Base-by-base conservation (phyloP, 805 yeast genomes). In the Schwanniomyces sp. region DNA sequence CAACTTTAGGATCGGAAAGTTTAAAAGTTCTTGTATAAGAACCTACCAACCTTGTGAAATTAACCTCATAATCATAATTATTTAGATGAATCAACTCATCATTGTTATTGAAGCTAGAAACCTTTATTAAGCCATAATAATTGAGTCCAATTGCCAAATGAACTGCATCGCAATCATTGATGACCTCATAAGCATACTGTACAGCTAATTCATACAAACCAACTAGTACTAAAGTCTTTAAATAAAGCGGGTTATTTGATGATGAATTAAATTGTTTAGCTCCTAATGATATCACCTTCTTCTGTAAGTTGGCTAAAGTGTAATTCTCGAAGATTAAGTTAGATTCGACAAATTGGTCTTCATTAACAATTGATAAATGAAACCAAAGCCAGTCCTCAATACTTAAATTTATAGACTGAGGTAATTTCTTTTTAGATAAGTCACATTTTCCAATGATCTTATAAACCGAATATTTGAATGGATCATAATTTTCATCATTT, bases 321-420 rank as follows among this genome's bases (percentile, higher is more conserved):
- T 90, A 92, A 51, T 80, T 77, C 56, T 89, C 96, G 60, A 80
- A 82, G 9, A 83, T 70, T 30, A 86, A 80, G 43, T 75, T 80
- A 26, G 71, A 75, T 14, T 67, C 75, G 7, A 53, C 34, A 43
- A 50, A 44, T 54, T 86, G 90, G 49, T 82, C 79, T 57, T 88
- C 92, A 47, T 84, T 80, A 12, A 88, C 81, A 26, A 92, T 75
- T 66, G 83, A 78, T 47, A 94, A 76, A 66, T 94, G 97, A 62
- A 88, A 81, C 99, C 99, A 92, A 43, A 92, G 66, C 98, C 98
- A 92, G 69, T 92, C 98, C 66, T 92, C 98, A 41, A 91, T 81
- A 49, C 95, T 88, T 32, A 83, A 68, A 34, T 86, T 79, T 27
- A 92, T 80, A 34, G 80, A 72, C n/a, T 83, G 64, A 32, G 95